A percentile compares a stretch with the other conserved stretches of the same genome.
phyloP scores from a whole-genome alignment of 1,284 basidiomycete genomes.

The Entoloma clypeatum region DNA sequence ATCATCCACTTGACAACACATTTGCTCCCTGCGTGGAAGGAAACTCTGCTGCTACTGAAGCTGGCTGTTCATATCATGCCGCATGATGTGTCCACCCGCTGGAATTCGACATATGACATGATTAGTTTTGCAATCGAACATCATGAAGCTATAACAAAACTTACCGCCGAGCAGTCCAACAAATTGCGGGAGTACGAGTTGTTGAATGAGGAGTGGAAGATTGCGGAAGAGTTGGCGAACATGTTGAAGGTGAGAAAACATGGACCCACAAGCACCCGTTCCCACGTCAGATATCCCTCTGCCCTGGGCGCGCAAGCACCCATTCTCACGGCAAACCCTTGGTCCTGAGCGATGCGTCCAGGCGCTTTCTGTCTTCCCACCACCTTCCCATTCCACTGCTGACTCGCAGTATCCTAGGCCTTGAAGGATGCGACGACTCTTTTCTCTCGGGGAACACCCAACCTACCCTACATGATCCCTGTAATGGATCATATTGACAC shows the following conservation, averaged over 20 bases:
- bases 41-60: neutral
- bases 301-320: too few species aligned
- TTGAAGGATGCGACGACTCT: slow-evolving; percentile 11
- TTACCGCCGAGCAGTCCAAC: slow-evolving; percentile 7
- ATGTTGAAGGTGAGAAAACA: slow-evolving; percentile 9
- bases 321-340: too few species aligned
- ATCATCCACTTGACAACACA: slow-evolving; percentile 3
- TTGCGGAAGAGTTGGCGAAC: slow-evolving; percentile 4
- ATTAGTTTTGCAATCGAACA: slow-evolving; percentile 15
- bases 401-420: neutral
- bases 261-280: neutral
- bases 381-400: neutral
- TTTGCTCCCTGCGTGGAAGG: slow-evolving; percentile 2
- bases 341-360: too few species aligned
- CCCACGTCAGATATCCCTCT: neutral
- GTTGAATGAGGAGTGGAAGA: slow-evolving; percentile 10
- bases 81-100: slow-evolving; percentile 21
- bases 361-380: neutral
- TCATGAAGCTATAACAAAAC: slow-evolving; percentile 7
- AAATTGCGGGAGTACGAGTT: slow-evolving; percentile 13
- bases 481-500: slow-evolving; percentile 29
- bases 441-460: slow-evolving; percentile 10
- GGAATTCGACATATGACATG: slow-evolving; percentile 22
- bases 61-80: slow-evolving; percentile 16
- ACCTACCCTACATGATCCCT: slow-evolving; percentile 12